Evolutionary conservation across 306 rosid species (phyloP).

Genomic region (Vigna mungo): DNA sequence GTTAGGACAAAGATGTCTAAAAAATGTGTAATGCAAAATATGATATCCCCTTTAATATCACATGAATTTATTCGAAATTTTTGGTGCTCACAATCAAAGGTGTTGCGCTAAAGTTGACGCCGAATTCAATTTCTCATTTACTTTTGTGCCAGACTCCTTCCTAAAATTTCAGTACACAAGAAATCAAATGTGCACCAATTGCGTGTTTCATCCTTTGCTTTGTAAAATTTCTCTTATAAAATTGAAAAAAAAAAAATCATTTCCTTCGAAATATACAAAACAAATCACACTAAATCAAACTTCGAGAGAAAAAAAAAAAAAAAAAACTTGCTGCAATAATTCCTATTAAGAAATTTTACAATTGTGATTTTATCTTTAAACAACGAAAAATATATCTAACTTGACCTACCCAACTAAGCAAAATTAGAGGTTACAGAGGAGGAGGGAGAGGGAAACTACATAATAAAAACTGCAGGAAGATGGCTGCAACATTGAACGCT

Average conservation of each 20-base stretch:
- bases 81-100: neutral
- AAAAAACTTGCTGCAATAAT: slow-evolving; percentile 48
- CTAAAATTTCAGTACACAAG: too few species aligned
- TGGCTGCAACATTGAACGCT: slow-evolving; percentile 48
- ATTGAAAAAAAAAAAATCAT: neutral
- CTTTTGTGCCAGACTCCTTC: neutral
- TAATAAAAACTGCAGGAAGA: slow-evolving; percentile 59
- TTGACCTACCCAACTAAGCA: slow-evolving; percentile 35
- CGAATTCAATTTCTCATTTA: neutral
- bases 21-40: too few species aligned
- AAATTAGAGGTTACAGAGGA: slow-evolving; percentile 44
- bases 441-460: slow-evolving; percentile 28
- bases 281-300: slow-evolving; percentile 13
- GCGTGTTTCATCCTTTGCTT: neutral
- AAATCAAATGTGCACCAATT: slow-evolving; percentile 14
- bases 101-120: neutral
- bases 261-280: neutral
- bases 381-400: slow-evolving; percentile 37
- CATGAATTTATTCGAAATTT: too few species aligned
- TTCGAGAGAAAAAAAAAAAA: neutral
- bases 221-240: neutral
- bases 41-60: too few species aligned
- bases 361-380: slow-evolving; percentile 23
- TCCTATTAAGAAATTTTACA: slow-evolving; percentile 53
- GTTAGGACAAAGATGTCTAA: too few species aligned